These are phyloP conservation scores for Picea abies DNA, from an alignment of 83 land plant species.

Conservation along the genomic window DNA sequence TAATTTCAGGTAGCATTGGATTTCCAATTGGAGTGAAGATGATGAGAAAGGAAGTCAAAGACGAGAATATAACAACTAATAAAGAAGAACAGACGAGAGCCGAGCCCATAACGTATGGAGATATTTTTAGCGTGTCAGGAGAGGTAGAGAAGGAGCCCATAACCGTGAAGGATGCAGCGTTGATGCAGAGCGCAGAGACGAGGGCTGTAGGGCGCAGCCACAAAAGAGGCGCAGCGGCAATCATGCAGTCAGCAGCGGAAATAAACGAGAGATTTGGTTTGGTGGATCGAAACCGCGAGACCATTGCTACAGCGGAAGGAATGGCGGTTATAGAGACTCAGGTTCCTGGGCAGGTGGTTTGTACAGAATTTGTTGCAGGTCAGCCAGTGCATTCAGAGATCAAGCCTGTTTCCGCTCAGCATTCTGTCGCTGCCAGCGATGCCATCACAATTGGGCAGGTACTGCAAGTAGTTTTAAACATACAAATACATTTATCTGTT, in stretches of 20 bases:
- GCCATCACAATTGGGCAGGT: constrained; percentile 55
- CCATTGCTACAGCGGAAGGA: constrained; percentile 39
- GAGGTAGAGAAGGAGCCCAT: constrained; percentile 37
- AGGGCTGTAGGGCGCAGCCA: constrained; percentile 55
- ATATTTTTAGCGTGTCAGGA: constrained; percentile 53
- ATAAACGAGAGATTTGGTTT: constrained; percentile 41
- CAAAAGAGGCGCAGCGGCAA: constrained; percentile 56
- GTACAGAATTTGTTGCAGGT: constrained; percentile 53
- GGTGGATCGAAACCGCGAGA: constrained; percentile 25
- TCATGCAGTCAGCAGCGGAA: constrained; percentile 67
- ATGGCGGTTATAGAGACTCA: constrained; percentile 42
- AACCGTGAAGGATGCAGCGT: constrained; percentile 50
- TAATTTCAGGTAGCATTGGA: no score
- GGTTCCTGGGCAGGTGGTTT: constrained; percentile 44
- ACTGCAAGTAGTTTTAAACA: neutral
- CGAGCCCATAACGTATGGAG: constrained; percentile 61
- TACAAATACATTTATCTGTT: no score
- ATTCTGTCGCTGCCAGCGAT: neutral
- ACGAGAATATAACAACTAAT: no score
- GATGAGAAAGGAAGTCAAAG: no score
- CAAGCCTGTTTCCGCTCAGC: neutral
- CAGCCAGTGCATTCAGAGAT: constrained; percentile 26
- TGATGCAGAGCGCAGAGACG: constrained; percentile 71
- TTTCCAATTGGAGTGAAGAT: no score
- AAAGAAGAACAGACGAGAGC: neutral